Base-by-base conservation (phyloP, 768 basidiomycete genomes). In the Obba rivulosa region DNA sequence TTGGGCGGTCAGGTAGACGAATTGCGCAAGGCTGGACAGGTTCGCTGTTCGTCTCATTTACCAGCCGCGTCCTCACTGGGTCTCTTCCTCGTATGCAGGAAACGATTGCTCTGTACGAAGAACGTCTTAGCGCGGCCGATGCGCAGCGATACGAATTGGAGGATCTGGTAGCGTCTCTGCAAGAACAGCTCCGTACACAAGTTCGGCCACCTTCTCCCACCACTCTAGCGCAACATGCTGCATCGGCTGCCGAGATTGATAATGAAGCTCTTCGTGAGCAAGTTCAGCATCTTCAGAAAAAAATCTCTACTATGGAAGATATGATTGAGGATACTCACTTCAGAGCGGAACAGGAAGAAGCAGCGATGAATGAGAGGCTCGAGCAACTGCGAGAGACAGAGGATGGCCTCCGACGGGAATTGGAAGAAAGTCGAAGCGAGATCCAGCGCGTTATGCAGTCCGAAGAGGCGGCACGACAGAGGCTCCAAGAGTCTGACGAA, bases 81-180 rank as follows among this genome's bases (percentile, higher is more conserved):
- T 31, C 57, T 18, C 52, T 46, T 48, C 11, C 41, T 44, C 41
- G 40, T 41, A 21, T n/a, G 22, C 59, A 93, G 89, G 91, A 92
- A 80, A 92, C 93, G 0, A 96, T 96, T 50, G 89, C 90, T 17
- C 74, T 96, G 10, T 97, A 98, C 61, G 95, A 99, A 69, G 91
- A 93, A 61, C 81, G 85, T 34, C 71, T 95, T 4, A 85, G 79
- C 49, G 74, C 73, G 1, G 77, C 81, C 18, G 87, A 93, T 57
- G 71, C 72, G 13, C 76, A 79, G 53, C 79, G 85, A 39, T 89
- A 90, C 57, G 91, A 94, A 56, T 72, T 87, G 51, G 89, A 94
- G 58, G 76, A 80, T 41, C 74, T 72, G 28, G 70, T 87, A 43
- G 67, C 76, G 10, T 59, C 69, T 0, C 69, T 91, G 8, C 83